phyloP scores from a whole-genome alignment of 116 monocot genomes.

The Zostera marina region DNA sequence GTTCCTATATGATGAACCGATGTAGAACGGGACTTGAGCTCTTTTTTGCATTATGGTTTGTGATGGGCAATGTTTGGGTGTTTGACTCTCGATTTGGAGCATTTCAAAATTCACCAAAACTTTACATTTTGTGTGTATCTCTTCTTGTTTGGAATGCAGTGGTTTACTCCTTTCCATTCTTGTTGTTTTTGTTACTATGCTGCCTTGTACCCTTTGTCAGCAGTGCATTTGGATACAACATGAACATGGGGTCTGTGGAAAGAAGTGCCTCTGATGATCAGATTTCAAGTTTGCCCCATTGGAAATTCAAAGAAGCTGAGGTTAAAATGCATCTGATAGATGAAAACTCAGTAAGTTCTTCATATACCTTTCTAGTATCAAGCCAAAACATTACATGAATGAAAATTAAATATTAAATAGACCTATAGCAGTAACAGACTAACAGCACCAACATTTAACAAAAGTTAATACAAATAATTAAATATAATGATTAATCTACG shows the following conservation, averaged over 20 bases:
- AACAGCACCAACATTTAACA: neutral
- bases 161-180: conserved; percentile 72
- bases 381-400: no score
- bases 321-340: neutral
- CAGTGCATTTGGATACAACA: conserved; percentile 57
- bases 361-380: neutral
- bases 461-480: neutral
- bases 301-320: conserved; percentile 33
- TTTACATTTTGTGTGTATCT: conserved; percentile 46
- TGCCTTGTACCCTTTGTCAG: conserved; percentile 54
- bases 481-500: neutral
- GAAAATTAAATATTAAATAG: no score
- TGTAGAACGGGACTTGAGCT: conserved; percentile 49
- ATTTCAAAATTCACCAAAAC: conserved; percentile 30
- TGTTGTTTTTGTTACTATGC: conserved; percentile 70
- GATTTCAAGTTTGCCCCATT: conserved; percentile 38
- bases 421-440: no score
- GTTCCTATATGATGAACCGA: conserved; percentile 51
- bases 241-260: conserved; percentile 38
- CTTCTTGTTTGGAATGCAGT: conserved; percentile 72
- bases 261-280: conserved; percentile 67
- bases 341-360: conserved; percentile 30
- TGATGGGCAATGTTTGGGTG: conserved; percentile 96
- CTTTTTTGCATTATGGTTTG: conserved; percentile 83
- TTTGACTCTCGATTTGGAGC: conserved; percentile 48